Percentiles rank a stretch among this genome's conserved stretches.
These are phyloP conservation scores for Hygrocybe punicea DNA, from an alignment of 768 basidiomycete genomes.

Conservation along the genomic window DNA sequence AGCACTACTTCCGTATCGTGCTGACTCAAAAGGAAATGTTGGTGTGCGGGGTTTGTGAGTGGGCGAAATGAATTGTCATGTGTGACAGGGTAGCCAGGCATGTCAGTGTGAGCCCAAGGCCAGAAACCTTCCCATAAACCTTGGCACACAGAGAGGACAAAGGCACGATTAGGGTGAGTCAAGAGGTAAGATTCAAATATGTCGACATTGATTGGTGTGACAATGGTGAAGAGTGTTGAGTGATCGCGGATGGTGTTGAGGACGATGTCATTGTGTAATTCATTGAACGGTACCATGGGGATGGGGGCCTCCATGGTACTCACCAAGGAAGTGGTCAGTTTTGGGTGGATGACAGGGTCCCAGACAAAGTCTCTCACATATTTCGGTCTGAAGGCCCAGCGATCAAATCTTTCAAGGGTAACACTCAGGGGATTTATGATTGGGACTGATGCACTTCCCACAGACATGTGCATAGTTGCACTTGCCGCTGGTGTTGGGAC, in stretches of 20 bases:
- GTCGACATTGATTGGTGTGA: slow-evolving; percentile 24
- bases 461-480: slow-evolving; percentile 20
- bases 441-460: slow-evolving; percentile 8
- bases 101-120: slow-evolving; percentile 25
- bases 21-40: slow-evolving; percentile 11
- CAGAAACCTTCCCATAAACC: slow-evolving; percentile 30
- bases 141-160: slow-evolving; percentile 24
- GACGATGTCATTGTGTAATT: neutral
- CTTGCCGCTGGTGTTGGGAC: slow-evolving; percentile 9
- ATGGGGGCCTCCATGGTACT: neutral
- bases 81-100: neutral
- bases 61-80: neutral
- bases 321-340: neutral
- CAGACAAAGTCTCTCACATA: neutral
- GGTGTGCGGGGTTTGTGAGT: neutral
- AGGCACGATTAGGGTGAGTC: slow-evolving; percentile 26
- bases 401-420: neutral
- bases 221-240: slow-evolving; percentile 19
- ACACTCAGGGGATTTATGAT: slow-evolving; percentile 6
- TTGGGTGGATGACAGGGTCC: neutral
- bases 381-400: neutral
- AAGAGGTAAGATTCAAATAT: slow-evolving; percentile 16
- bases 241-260: neutral
- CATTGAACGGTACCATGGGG: neutral
- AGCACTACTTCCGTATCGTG: slow-evolving; percentile 17